Percentiles rank a stretch among this genome's conserved stretches.
Conservation (phyloP, 1,284 basidiomycete genomes). For the Cutaneotrichosporon spelunceum region DNA sequence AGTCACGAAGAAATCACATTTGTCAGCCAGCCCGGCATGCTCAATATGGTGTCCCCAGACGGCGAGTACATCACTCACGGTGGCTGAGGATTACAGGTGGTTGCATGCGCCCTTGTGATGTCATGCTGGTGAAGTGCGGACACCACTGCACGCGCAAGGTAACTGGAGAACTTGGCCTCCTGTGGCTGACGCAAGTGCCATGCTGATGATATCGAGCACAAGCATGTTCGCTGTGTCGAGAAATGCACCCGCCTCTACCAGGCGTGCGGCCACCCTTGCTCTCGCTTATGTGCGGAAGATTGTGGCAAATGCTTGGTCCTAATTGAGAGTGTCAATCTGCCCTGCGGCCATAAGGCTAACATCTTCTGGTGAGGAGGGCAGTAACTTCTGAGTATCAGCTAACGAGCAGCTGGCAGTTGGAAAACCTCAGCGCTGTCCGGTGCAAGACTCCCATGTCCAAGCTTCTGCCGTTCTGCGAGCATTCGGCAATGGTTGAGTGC, state of each 20-base stretch:
- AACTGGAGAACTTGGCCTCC: neutral
- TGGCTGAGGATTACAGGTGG: neutral
- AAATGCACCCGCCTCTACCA: conserved; percentile 58
- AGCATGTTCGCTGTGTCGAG: conserved; percentile 56
- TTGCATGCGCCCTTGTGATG: conserved; percentile 20
- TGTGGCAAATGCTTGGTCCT: conserved; percentile 62
- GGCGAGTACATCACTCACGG: conserved; percentile 54
- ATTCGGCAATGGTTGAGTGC: conserved; percentile 56
- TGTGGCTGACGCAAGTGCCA: conserved; percentile 59
- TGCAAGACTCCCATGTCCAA: conserved; percentile 57
- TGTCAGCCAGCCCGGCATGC: conserved; percentile 58
- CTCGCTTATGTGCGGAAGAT: conserved; percentile 56
- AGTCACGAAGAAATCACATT: conserved; percentile 56
- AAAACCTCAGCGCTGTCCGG: conserved; percentile 53
- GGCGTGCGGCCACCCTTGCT: conserved; percentile 61
- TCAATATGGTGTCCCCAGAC: conserved; percentile 60
- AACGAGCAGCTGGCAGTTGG: conserved; percentile 54
- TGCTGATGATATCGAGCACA: conserved; percentile 61
- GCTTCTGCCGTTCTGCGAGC: conserved; percentile 60
- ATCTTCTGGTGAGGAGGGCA: conserved; percentile 64
- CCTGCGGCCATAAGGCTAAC: conserved; percentile 60
- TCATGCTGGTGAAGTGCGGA: conserved; percentile 62
- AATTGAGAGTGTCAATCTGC: conserved; percentile 56
- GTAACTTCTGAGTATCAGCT: conserved; percentile 25
- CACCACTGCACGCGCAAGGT: conserved; percentile 66